Evolutionary conservation across 2,329 filamentous ascomycete genomes (phyloP).

Genomic region (Helminthosporium solani): DNA sequence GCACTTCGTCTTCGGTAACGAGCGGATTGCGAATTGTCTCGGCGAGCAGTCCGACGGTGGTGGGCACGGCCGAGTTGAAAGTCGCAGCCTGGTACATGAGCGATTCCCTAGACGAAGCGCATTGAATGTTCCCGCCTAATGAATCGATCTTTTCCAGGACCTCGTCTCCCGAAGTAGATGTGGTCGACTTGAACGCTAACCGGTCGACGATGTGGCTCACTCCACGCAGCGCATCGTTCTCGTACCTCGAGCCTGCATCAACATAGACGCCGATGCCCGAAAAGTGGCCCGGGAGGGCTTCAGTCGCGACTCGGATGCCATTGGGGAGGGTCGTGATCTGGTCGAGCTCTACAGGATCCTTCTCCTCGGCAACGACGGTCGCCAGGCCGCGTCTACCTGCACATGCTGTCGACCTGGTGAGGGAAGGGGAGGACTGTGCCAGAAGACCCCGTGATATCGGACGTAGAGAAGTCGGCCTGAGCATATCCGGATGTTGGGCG

Average conservation of each 20-base stretch:
- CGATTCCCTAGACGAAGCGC: conserved; percentile 89
- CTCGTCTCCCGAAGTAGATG: conserved; percentile 69
- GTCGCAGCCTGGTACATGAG: conserved; percentile 99
- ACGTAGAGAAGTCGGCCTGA: conserved; percentile 31
- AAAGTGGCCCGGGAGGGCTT: conserved; percentile 91
- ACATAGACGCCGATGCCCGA: conserved; percentile 94
- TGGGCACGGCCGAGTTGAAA: conserved; percentile 88
- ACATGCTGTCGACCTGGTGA: conserved; percentile 20
- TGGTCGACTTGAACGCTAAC: conserved; percentile 88
- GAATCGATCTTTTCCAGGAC: conserved; percentile 87
- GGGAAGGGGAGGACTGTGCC: conserved; percentile 19
- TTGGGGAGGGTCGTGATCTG: conserved; percentile 86
- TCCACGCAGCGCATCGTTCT: conserved; percentile 79
- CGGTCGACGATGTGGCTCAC: conserved; percentile 96
- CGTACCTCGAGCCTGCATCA: conserved; percentile 91
- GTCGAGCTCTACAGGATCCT: conserved; percentile 82
- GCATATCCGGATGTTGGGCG: conserved; percentile 24
- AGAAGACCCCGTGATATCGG: conserved; percentile 31
- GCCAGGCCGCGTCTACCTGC: conserved; percentile 31
- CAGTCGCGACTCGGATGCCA: conserved; percentile 90
- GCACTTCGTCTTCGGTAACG: conserved; percentile 83
- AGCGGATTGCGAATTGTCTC: conserved; percentile 88
- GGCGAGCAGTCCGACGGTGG: conserved; percentile 79
- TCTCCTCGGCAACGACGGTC: conserved; percentile 35
- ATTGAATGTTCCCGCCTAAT: conserved; percentile 93